A percentile compares a stretch with the other conserved stretches of the same genome.
Conservation (phyloP, 2,329 filamentous ascomycete genomes). For the Mariannaea sp. region DNA sequence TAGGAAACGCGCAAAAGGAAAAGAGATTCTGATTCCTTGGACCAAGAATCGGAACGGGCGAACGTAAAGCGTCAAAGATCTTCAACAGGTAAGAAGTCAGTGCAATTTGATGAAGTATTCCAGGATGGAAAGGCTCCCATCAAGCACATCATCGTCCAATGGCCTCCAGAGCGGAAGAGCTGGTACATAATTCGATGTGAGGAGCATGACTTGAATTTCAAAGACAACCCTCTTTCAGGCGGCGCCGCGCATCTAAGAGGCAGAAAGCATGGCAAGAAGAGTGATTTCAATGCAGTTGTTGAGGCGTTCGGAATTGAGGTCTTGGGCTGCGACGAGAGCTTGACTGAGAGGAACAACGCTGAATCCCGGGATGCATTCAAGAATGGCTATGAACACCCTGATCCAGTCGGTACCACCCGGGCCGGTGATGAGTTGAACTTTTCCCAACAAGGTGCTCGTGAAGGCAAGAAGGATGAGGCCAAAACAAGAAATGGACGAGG, state of each 20-base stretch:
- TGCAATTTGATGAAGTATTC: conserved; percentile 26
- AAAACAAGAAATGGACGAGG: neutral
- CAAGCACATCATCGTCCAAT: conserved; percentile 25
- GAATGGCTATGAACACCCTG: neutral
- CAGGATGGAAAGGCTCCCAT: conserved; percentile 22
- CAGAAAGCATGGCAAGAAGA: conserved; percentile 9
- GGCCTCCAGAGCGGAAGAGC: neutral
- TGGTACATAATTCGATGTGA: conserved; percentile 29
- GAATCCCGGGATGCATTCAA: conserved; percentile 4
- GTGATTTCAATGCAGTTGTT: conserved; percentile 9
- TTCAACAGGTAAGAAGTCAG: conserved; percentile 6
- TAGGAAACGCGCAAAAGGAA: conserved; percentile 19
- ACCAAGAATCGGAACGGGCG: conserved; percentile 4
- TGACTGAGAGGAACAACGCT: conserved; percentile 22
- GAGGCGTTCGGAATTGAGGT: conserved; percentile 18
- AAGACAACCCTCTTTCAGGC: conserved; percentile 15
- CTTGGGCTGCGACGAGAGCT: conserved; percentile 16
- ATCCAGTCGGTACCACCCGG: no score
- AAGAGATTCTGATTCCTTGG: neutral
- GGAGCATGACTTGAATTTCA: conserved; percentile 19
- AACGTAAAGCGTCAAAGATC: neutral
- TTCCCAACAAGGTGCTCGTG: conserved; percentile 10
- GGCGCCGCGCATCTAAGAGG: conserved; percentile 16
- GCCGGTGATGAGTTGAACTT: neutral
- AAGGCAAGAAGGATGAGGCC: neutral